Evolutionary conservation across 371 early-diverging fungal genomes (phyloP).

Genomic region (Homolaphlyctis polyrhiza): DNA sequence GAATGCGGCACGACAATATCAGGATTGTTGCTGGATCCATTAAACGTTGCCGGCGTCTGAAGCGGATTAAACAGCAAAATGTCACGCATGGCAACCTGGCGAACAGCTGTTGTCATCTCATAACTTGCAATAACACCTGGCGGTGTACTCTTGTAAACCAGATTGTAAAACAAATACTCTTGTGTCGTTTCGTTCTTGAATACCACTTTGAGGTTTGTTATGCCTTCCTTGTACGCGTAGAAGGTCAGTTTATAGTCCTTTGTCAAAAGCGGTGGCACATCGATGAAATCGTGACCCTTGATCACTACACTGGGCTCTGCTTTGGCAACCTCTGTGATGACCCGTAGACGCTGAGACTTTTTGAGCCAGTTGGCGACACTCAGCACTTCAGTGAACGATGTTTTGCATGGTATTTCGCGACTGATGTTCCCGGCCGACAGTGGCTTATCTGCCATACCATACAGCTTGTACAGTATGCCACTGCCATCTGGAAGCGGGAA

Average conservation of each 20-base stretch:
- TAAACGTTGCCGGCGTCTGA: slow-evolving; percentile 32
- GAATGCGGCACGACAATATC: slow-evolving; percentile 39
- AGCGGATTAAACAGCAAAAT: slow-evolving; percentile 43
- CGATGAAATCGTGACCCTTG: slow-evolving; percentile 48
- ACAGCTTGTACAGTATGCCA: slow-evolving; percentile 46
- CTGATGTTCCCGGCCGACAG: slow-evolving; percentile 32
- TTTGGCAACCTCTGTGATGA: slow-evolving; percentile 37
- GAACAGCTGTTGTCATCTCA: slow-evolving; percentile 36
- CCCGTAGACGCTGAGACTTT: slow-evolving; percentile 39
- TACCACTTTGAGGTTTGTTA: slow-evolving; percentile 34
- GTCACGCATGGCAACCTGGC: slow-evolving; percentile 28
- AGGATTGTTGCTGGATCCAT: slow-evolving; percentile 28
- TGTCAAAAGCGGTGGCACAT: slow-evolving; percentile 35
- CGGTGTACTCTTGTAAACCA: slow-evolving; percentile 43
- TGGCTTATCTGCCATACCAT: slow-evolving; percentile 48
- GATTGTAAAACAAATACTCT: slow-evolving; percentile 41
- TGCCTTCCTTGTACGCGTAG: slow-evolving; percentile 50
- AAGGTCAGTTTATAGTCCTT: slow-evolving; percentile 48
- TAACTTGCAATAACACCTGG: slow-evolving; percentile 40
- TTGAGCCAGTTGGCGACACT: slow-evolving; percentile 47
- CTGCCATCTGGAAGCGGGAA: slow-evolving; percentile 54
- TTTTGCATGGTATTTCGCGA: slow-evolving; percentile 49
- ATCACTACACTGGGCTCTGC: slow-evolving; percentile 44
- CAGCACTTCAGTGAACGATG: slow-evolving; percentile 37
- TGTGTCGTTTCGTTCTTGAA: slow-evolving; percentile 51